Base-by-base conservation (phyloP, 2,329 filamentous ascomycete species). In the Xylariaceae sp. region DNA sequence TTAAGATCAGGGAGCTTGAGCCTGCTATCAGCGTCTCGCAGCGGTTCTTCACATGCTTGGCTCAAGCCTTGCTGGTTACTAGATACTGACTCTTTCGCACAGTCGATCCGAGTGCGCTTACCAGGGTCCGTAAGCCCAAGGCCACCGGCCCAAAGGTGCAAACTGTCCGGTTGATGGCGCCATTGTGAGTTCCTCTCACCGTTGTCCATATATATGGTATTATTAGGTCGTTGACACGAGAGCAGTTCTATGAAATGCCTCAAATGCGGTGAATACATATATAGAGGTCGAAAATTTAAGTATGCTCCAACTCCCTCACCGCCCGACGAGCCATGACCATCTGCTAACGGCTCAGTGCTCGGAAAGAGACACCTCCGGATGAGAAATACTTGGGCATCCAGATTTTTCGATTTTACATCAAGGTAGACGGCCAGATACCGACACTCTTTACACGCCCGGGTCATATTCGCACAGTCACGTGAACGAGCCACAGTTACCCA, bases 241-340 rank as follows among this genome's bases (percentile, higher is more conserved):
- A 8, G 11, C 13, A 48, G 46, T 35, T 54, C 50, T 31, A 58
- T 60, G 54, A 65, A 66, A 24, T 73, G 69, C 50, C 64, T 63
- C 2, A 63, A 62, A 1, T 74, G 71, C 44, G 71, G 69, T 44
- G 54, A 94, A 64, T 95, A 83, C 68, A 92, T 94, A 57, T 90
- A 94, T 71, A 87, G 88, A 53, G 89, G 89, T 0, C 79, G 89
- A 44, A 97, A 96, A 57, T 97, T 97, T 74, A 97, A 97, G 44
- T 46, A 15, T 35, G 44, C 30, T 3, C 8, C 16, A 3, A 6
- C 15, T 19, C 17, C 7, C 9, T 3, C n/a, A 7, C n/a, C 11
- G 24, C 11, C 13, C 33, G n/a, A 5, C 18, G 23, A 23, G 8
- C 2, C 15, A 11, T 19, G 13, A n/a, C 9, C 8, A 32, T 17